These are phyloP conservation scores for Tetradesmus lagerheimii DNA, from an alignment of 139 green algal genomes.

Conservation along the genomic window DNA sequence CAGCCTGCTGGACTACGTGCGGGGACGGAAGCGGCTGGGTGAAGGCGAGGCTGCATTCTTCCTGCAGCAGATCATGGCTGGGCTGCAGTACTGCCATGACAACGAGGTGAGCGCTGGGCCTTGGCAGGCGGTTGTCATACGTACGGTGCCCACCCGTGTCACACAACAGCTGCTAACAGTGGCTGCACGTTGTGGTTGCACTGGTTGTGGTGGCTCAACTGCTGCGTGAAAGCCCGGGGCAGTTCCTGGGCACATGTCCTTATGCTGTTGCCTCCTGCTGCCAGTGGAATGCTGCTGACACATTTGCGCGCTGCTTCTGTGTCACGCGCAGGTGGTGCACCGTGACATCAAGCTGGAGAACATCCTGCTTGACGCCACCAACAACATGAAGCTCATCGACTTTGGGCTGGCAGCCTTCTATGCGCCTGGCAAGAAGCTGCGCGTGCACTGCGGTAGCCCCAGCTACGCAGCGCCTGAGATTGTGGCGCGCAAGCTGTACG, in stretches of 20 bases:
- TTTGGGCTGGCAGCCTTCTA: slow-evolving; percentile 82
- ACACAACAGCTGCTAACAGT: neutral
- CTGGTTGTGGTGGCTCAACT: neutral
- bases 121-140: too few relatives aligned
- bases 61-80: slow-evolving; percentile 81
- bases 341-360: slow-evolving; percentile 95
- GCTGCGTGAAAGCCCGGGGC: too few relatives aligned
- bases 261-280: neutral
- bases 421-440: slow-evolving; percentile 65
- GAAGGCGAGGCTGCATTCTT: slow-evolving; percentile 81
- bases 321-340: slow-evolving; percentile 59
- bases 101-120: slow-evolving; percentile 66
- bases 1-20: slow-evolving; percentile 91
- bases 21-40: slow-evolving; percentile 77
- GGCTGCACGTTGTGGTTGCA: neutral
- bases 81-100: slow-evolving; percentile 85
- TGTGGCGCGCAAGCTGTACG: slow-evolving; percentile 72
- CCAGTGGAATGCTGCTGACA: neutral
- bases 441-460: slow-evolving; percentile 76
- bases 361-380: slow-evolving; percentile 80
- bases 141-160: too few relatives aligned
- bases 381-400: slow-evolving; percentile 81
- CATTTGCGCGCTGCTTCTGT: neutral
- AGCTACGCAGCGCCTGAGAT: slow-evolving; percentile 79
- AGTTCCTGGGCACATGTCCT: too few relatives aligned